Evolutionary conservation across 1,139 yeast species (phyloP), one percentile per base, ranked within the genome.

Genomic region (Pichia sp.): DNA sequence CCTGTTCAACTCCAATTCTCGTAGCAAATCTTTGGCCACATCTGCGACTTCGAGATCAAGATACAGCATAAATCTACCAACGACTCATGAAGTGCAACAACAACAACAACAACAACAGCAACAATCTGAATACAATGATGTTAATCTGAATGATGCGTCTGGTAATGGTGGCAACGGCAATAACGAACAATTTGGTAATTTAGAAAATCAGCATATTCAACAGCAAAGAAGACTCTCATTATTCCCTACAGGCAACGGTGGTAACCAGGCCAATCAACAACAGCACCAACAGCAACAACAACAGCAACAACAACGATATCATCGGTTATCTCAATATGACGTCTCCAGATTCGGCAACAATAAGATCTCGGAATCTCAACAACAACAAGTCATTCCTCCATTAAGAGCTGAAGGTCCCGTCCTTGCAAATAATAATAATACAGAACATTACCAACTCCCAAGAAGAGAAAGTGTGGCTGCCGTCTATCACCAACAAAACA

Each of bases 61-160:
- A 14, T 55, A 53, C 34, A 53, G 53, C 20, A 37, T 55, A 31
- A 47, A 55, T 7, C 64, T 77, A 18, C 81, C 82, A 27, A 72
- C 76, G 3, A 78, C 83, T 1, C 77, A 75, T 57, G 83, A 78
- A 58, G 12, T 21, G n/a, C 27, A 24, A 17, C 18, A 19, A n/a
- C 42, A 15, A 18, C n/a, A n/a, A 14, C 42, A n/a, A 4, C n/a
- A 28, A 6, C 41, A 37, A 24, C 19, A 15, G 11, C 20, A 22
- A 24, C 30, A 38, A 4, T 21, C 32, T n/a, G n/a, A 34, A 5
- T 30, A 30, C 12, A 20, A 15, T 5, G 27, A 39, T 18, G n/a
- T 10, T 24, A 24, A 24, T 24, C 12, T 12, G 12, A 24, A 24
- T 24, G 9, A 24, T 24, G 28, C n/a, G n/a, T n/a, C n/a, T n/a